Conservation (phyloP, 139 green algal species). For the Dunaliella sp. region DNA sequence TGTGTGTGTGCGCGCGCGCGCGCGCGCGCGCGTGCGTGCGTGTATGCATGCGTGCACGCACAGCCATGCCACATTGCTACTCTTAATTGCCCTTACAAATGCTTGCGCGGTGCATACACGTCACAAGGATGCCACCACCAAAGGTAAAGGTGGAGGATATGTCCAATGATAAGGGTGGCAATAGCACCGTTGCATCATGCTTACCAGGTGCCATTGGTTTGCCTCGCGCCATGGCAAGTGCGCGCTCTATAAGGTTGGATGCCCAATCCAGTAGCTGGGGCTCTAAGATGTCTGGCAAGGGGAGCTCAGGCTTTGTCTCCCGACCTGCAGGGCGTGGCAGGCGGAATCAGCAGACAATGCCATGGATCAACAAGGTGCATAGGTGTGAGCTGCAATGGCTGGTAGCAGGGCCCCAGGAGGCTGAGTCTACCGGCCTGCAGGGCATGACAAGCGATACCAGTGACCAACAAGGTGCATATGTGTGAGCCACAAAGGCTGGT, state of each 20-base stretch:
- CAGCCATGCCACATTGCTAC: too few relatives aligned
- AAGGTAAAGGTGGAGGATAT: too few relatives aligned
- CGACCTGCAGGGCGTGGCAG: neutral
- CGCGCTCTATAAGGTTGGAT: slow-evolving; percentile 22
- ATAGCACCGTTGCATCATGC: too few relatives aligned
- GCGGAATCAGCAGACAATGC: too few relatives aligned
- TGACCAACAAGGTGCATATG: too few relatives aligned
- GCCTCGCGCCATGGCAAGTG: slow-evolving; percentile 21
- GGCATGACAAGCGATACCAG: neutral
- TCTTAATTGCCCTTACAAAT: too few relatives aligned
- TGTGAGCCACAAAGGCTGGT: slow-evolving; percentile 24
- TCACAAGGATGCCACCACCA: too few relatives aligned
- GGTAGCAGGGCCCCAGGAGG: slow-evolving; percentile 9
- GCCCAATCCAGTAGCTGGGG: slow-evolving; percentile 36
- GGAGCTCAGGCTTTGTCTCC: neutral
- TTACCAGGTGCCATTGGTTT: neutral
- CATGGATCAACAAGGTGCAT: too few relatives aligned
- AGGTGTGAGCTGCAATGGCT: slow-evolving; percentile 24
- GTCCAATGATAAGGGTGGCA: too few relatives aligned
- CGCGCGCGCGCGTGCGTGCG: neutral
- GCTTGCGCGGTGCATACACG: too few relatives aligned
- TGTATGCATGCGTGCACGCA: neutral
- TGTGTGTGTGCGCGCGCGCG: neutral
- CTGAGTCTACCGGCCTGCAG: neutral
- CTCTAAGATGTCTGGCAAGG: slow-evolving; percentile 34